A percentile compares a stretch with the other conserved stretches of the same genome.
These are phyloP conservation scores for Pestalotiopsis sp. DNA, from an alignment of 2,329 filamentous ascomycete genomes.

Conservation along the genomic window DNA sequence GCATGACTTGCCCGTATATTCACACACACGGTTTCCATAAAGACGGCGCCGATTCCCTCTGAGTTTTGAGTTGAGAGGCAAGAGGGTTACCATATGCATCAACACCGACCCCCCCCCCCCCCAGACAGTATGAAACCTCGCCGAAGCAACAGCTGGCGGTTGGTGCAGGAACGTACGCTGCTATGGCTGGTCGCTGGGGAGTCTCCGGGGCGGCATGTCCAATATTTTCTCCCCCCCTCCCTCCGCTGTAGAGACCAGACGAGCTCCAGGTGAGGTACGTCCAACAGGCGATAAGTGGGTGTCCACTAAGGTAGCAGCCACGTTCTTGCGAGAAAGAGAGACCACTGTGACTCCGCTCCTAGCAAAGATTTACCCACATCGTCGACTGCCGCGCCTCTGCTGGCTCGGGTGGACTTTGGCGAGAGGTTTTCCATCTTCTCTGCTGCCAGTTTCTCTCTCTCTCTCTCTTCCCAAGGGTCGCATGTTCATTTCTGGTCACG, in stretches of 20 bases:
- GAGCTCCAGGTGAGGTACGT: too few species aligned
- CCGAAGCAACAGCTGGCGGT: background rate
- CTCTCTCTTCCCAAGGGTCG: background rate
- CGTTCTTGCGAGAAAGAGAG: too few species aligned
- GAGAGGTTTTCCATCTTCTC: background rate
- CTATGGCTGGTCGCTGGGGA: background rate
- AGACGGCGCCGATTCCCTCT: too few species aligned
- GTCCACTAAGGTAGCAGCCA: too few species aligned
- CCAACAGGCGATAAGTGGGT: too few species aligned
- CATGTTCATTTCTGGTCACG: background rate
- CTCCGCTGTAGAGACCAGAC: background rate
- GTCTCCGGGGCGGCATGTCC: background rate
- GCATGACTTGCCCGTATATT: too few species aligned
- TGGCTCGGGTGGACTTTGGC: slow-evolving; percentile 1
- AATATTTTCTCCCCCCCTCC: background rate
- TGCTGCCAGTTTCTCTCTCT: background rate
- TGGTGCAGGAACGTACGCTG: slow-evolving; percentile 2
- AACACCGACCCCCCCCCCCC: background rate
- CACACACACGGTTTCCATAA: too few species aligned
- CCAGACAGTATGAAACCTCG: slow-evolving; percentile 2
- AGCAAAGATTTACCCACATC: background rate
- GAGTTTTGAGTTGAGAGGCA: background rate
- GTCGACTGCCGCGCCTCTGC: background rate
- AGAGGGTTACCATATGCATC: background rate
- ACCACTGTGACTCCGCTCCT: background rate